Base-by-base conservation (phyloP, 2,329 filamentous ascomycete genomes). In the Ilyonectria sp. region DNA sequence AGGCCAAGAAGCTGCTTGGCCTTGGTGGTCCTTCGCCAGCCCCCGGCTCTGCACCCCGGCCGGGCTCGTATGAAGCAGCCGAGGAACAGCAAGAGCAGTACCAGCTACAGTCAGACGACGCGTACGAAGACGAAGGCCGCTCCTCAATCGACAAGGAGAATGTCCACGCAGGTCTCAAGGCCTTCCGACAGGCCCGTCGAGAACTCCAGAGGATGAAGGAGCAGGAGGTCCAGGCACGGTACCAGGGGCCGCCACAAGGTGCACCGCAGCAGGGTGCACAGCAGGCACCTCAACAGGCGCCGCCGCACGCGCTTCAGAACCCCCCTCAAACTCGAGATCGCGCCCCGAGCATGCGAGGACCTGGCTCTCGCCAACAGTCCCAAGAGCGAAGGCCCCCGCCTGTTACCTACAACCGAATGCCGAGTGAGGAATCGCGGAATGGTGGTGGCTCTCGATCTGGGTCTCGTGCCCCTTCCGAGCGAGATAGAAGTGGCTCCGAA, bases 1-100 rank as follows among this genome's bases (percentile, higher is more conserved):
- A 91, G 75, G 82, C 87, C 0, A 86, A 87, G 77, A 92, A 90
- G 79, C 87, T 91, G 77, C 84, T 91, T 11, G 90, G 90, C 3
- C 79, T 92, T 15, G 85, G 86, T 29, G 86, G 86, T 9, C 78
- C 81, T 9, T 72, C 81, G 4, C 81, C 81, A 3, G 81, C 83
- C 70, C 82, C 78, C 44, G 81, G 79, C 13, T 76, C 82, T 1
- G 83, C 82, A 11, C 80, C 83, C 4, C 74, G 75, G 13, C 85
- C 82, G 68, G 72, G 75, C 33, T 76, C 77, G 1, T 68, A 69
- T 7, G 74, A 75, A 33, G 26, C 33, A 6, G 65, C 67, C 11
- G 67, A 73, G n/a, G 70, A 68, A 15, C 11, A 11, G 21, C 33
- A 60, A 6, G 59, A 60, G 4, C 29, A 29, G 26, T 31, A 56